Conservation (phyloP, 768 basidiomycete species). For the Pulveroboletus sp. region DNA sequence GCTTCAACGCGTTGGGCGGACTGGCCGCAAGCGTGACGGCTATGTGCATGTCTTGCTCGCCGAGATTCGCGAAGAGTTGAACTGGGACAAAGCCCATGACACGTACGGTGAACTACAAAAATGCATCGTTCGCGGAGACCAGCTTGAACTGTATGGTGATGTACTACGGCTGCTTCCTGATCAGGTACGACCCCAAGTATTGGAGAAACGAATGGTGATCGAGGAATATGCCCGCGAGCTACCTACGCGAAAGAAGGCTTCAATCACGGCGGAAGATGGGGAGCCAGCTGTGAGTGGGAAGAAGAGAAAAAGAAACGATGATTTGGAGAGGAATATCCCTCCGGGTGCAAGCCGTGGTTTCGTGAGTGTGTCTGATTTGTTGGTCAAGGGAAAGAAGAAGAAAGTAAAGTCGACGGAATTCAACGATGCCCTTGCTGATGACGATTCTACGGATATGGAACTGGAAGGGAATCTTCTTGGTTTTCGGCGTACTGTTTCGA, state of each 20-base stretch:
- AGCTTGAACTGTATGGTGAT: slow-evolving; percentile 91
- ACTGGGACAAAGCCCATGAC: slow-evolving; percentile 84
- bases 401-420: slow-evolving; percentile 44
- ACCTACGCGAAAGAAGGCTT: slow-evolving; percentile 33
- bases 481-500: slow-evolving; percentile 49
- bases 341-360: slow-evolving; percentile 69
- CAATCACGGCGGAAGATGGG: slow-evolving; percentile 22
- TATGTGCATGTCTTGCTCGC: slow-evolving; percentile 89
- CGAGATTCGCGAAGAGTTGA: slow-evolving; percentile 85
- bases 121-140: slow-evolving; percentile 79
- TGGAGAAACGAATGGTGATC: slow-evolving; percentile 84
- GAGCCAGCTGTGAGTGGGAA: slow-evolving; percentile 33
- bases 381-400: slow-evolving; percentile 54
- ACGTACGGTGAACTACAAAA: slow-evolving; percentile 88
- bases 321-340: slow-evolving; percentile 70
- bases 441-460: slow-evolving; percentile 68
- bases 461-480: slow-evolving; percentile 55
- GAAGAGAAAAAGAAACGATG: slow-evolving; percentile 73
- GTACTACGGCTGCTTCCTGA: slow-evolving; percentile 83
- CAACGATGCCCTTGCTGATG: slow-evolving; percentile 48
- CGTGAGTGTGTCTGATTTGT: slow-evolving; percentile 61
- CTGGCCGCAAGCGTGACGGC: slow-evolving; percentile 89
- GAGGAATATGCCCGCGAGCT: slow-evolving; percentile 63
- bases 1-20: slow-evolving; percentile 95
- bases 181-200: slow-evolving; percentile 68